Conservation (phyloP, 148 eudicot genomes). For the Linanthus parryae region DNA sequence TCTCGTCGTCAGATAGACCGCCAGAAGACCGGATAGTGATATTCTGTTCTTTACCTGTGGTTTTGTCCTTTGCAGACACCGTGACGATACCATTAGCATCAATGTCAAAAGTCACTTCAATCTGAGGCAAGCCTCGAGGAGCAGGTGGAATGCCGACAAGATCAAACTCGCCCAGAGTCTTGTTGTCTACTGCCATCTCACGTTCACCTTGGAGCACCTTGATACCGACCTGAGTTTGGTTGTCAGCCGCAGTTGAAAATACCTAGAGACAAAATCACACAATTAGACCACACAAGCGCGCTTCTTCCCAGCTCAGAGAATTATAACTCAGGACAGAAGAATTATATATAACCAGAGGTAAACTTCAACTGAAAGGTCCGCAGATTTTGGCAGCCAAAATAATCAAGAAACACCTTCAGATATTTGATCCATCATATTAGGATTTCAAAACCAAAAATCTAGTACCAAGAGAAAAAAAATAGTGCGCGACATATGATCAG, state of each 20-base stretch:
- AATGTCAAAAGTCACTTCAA: constrained; percentile 94
- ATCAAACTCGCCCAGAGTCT: constrained; percentile 85
- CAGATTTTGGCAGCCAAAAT: too few species aligned
- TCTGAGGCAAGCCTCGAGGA: constrained; percentile 91
- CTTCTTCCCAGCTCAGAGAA: too few species aligned
- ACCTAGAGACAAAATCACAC: constrained; percentile 34
- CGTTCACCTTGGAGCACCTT: constrained; percentile 95
- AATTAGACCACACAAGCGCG: background rate
- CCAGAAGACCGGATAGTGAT: constrained; percentile 89
- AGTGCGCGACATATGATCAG: too few species aligned
- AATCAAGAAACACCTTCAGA: too few species aligned
- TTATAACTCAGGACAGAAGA: too few species aligned
- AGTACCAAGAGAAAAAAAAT: too few species aligned
- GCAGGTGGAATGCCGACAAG: constrained; percentile 95
- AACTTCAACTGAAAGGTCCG: too few species aligned
- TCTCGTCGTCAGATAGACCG: constrained; percentile 84
- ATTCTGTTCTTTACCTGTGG: constrained; percentile 84
- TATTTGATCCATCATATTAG: too few species aligned
- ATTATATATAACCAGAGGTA: too few species aligned
- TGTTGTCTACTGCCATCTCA: constrained; percentile 94
- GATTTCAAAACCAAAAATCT: too few species aligned
- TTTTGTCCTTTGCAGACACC: constrained; percentile 90
- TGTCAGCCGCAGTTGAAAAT: constrained; percentile 96
- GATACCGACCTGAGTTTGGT: constrained; percentile 97
- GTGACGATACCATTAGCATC: constrained; percentile 96